Evolutionary conservation across 495 filamentous ascomycete genomes (phyloP).

Genomic region (Aspergillus carlsbadensis): DNA sequence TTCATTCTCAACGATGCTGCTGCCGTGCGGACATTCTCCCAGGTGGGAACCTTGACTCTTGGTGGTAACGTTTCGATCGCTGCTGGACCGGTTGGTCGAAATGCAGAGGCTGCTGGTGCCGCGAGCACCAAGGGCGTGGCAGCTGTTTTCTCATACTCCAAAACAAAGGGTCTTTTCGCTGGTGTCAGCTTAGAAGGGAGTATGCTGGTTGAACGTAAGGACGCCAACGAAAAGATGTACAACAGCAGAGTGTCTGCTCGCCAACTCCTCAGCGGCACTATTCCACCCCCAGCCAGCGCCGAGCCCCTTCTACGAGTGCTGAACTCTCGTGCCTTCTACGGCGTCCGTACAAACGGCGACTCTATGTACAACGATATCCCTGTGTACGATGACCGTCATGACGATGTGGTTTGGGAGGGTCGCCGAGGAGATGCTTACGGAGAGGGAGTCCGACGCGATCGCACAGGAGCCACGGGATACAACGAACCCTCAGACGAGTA

Average conservation of each 20-base stretch:
- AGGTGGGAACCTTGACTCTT: conserved; percentile 83
- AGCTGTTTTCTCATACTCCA: conserved; percentile 92
- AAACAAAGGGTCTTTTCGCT: conserved; percentile 96
- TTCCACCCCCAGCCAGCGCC: conserved; percentile 77
- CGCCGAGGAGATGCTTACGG: conserved; percentile 72
- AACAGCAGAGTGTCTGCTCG: conserved; percentile 74
- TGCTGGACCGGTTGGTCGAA: conserved; percentile 88
- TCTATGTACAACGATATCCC: conserved; percentile 94
- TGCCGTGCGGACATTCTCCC: conserved; percentile 93
- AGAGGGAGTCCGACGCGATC: conserved; percentile 63
- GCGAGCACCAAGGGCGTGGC: conserved; percentile 87
- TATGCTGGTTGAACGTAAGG: conserved; percentile 85
- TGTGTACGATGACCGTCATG: conserved; percentile 83
- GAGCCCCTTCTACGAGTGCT: conserved; percentile 81
- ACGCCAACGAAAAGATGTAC: conserved; percentile 97
- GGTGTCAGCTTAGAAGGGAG: conserved; percentile 93
- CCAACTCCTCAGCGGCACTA: conserved; percentile 73
- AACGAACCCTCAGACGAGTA: conserved; percentile 43
- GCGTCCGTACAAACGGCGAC: conserved; percentile 52
- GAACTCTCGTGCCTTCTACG: conserved; percentile 79
- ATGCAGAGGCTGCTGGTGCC: conserved; percentile 94
- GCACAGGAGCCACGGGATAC: conserved; percentile 46
- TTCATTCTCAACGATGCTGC: conserved; percentile 94
- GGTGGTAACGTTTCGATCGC: conserved; percentile 97
- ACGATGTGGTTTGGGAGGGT: conserved; percentile 92